Evolutionary conservation across 2,329 filamentous ascomycete genomes (phyloP), one percentile per base, ranked within the genome.

Genomic region (Scolecobasidium constrictum): DNA sequence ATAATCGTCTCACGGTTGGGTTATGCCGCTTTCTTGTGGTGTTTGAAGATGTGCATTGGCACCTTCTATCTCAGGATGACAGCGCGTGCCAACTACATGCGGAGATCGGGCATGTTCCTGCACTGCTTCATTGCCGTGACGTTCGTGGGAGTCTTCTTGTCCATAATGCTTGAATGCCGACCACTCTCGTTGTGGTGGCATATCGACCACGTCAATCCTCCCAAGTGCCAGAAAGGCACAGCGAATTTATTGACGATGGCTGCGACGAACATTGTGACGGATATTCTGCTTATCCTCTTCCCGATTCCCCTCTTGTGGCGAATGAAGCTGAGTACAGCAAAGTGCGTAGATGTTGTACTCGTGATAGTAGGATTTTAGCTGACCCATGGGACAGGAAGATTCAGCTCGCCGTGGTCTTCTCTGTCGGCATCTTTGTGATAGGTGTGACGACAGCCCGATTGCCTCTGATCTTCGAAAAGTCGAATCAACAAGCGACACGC

Each of bases 11-110:
- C n/a, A n/a, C n/a, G n/a, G n/a, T n/a, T n/a, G n/a, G n/a, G n/a
- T n/a, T n/a, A n/a, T n/a, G n/a, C n/a, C n/a, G 26, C 26, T 31
- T 21, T 18, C 12, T 21, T 21, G 15, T 38, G 35, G 35, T 38
- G 35, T 38, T 18, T 38, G 35, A 38, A 38, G 35, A 18, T 38
- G 13, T 38, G 35, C 23, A 5, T 38, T n/a, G 4, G 12, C 35
- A 38, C 19, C 18, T 12, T 38, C 3, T 38, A 38, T 21, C 23
- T 20, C 13, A 18, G 35, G 19, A 18, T 38, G 4, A 20, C 35
- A 20, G 17, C 20, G 15, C 35, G 35, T 11, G 13, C 35, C 20
- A 21, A 18, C n/a, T 38, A 38, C 16, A 38, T 21, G 35, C 35
- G 13, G 12, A 18, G 17, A 7, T 13, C 35, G 5, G 20, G 19